These are phyloP conservation scores for Pseudogymnoascus sp. DNA, from an alignment of 2,329 filamentous ascomycete genomes.

Conservation along the genomic window DNA sequence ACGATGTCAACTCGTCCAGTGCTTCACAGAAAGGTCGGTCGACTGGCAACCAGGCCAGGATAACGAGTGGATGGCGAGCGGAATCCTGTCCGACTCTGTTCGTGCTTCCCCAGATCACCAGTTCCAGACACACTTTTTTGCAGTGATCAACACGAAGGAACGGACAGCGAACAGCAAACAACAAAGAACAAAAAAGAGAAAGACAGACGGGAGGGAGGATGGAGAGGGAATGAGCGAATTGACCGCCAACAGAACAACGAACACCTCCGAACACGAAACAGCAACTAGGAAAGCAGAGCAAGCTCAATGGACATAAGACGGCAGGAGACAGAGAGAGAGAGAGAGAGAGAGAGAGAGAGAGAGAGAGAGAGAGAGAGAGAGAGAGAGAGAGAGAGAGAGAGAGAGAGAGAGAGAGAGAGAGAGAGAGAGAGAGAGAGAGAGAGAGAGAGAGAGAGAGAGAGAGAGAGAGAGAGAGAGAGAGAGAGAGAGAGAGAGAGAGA, in stretches of 20 bases:
- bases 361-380: constrained; percentile 1
- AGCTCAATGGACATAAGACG: constrained; percentile 8
- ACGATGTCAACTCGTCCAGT: not conserved
- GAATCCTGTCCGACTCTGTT: constrained; percentile 3
- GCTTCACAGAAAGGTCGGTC: constrained; percentile 22
- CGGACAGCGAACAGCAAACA: constrained; percentile 16
- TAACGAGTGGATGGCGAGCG: constrained; percentile 20
- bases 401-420: constrained; percentile 3
- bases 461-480: constrained; percentile 7
- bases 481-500: constrained; percentile 7
- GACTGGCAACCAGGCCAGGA: constrained; percentile 27
- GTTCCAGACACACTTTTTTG: not conserved
- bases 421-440: constrained; percentile 8
- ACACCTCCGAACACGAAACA: constrained; percentile 9
- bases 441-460: constrained; percentile 1
- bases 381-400: constrained; percentile 9
- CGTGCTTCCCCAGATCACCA: not conserved
- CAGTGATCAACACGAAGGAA: constrained; percentile 13
- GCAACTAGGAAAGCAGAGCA: constrained; percentile 1
- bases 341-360: not conserved
- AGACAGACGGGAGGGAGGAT: constrained; percentile 20
- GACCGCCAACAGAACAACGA: constrained; percentile 12
- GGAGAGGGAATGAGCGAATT: constrained; percentile 16
- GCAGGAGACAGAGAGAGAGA: constrained; percentile 5
- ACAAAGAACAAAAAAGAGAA: constrained; percentile 15